Evolutionary conservation across 148 eudicot genomes (phyloP).

Genomic region (Cornus florida): DNA sequence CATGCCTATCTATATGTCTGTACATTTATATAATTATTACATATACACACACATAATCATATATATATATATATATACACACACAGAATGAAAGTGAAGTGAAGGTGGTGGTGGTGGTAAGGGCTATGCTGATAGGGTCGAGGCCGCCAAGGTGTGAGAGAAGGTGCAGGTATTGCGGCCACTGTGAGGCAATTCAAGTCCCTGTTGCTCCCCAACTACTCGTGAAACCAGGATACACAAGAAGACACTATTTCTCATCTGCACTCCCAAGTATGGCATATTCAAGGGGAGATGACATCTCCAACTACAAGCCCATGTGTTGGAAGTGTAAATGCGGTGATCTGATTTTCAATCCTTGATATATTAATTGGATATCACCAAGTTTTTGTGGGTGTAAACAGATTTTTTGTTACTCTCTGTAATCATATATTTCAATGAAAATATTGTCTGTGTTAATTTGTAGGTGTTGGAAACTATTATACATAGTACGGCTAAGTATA

Average conservation of each 20-base stretch:
- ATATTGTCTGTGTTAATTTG: too few relatives aligned
- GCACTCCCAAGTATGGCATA: slow-evolving; percentile 6
- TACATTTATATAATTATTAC: too few relatives aligned
- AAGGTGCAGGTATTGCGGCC: slow-evolving; percentile 57
- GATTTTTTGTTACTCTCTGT: neutral
- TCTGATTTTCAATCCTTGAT: slow-evolving; percentile 65
- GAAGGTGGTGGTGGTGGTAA: slow-evolving; percentile 20
- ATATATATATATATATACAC: neutral
- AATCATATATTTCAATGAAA: neutral
- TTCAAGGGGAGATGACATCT: slow-evolving; percentile 59
- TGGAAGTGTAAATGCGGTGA: slow-evolving; percentile 95
- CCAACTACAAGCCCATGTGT: slow-evolving; percentile 82
- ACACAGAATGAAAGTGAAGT: slow-evolving; percentile 22
- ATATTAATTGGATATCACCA: neutral
- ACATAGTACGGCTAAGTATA: too few relatives aligned
- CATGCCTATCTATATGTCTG: neutral
- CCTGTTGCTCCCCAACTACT: slow-evolving; percentile 49
- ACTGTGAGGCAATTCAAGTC: slow-evolving; percentile 81
- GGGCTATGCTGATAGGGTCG: slow-evolving; percentile 59
- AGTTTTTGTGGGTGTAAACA: neutral
- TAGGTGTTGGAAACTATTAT: too few relatives aligned
- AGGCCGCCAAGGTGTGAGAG: slow-evolving; percentile 84
- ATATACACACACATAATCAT: slow-evolving; percentile 1
- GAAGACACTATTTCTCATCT: too few relatives aligned
- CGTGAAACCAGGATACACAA: neutral